Base-by-base conservation (phyloP, 106 monocot species). In the Phalaenopsis equestris region DNA sequence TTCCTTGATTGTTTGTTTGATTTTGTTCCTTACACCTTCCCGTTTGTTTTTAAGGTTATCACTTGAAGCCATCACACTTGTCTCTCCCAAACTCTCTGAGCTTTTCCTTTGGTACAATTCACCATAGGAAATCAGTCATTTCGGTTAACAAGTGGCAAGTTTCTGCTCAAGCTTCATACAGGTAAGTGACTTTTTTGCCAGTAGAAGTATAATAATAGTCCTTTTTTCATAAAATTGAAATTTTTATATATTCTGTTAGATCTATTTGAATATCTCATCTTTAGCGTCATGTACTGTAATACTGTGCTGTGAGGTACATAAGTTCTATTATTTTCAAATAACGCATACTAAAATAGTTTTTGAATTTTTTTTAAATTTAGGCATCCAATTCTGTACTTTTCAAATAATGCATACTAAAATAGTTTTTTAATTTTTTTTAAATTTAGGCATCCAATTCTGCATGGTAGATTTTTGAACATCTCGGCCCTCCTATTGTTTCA, bases 161-260 rank as follows among this genome's bases (percentile, higher is more conserved):
- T 74, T 74, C 74, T 43, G 74, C 45, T 74, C 74, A 43, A 19
- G 74, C 74, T 74, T 5, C 74, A 42, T 74, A 45, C 74, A 74
- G 74, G 74, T 74, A 19, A 2, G 36, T 45, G 43, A 42, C 15
- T 8, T 18, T 74, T 74, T 18, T 16, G 42, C 74, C 19, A 74
- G 42, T 9, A 61, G 70, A 39, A 38, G 38, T 70, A 19, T 70
- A 41, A 38, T 70, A 70, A 38, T 70, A 2, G 14, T 39, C 38
- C 9, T 14, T 15, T 70, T 15, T 39, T 70, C 11, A 70, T 70
- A 39, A 70, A 39, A 38, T 38, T 15, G 11, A 70, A 70, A 5
- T 36, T 39, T 70, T 70, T 38, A 39, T 70, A 1, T 39, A 4
- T 70, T 70, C 70, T 36, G 0, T 39, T 70, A 68, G 38, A 68